Conservation (phyloP, 768 basidiomycete species). For the Serendipita sp. region DNA sequence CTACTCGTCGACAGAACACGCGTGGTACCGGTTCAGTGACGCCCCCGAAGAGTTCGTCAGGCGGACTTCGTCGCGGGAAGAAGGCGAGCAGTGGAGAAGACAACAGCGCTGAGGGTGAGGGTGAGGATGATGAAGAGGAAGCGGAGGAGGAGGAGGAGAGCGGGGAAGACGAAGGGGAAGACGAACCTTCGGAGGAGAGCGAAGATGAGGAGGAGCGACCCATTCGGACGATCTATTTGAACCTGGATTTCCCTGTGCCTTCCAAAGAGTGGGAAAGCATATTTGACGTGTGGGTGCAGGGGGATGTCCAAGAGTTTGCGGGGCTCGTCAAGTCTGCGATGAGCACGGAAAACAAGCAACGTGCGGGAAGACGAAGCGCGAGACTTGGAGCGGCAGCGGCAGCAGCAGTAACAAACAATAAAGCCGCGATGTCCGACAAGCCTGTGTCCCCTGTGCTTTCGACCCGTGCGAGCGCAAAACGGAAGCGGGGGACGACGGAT, state of each 20-base stretch:
- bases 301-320: constrained; percentile 74
- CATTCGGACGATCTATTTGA: constrained; percentile 63
- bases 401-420: too few species aligned
- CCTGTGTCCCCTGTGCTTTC: too few species aligned
- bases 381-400: neutral
- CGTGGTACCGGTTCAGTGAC: too few species aligned
- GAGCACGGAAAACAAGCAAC: constrained; percentile 20
- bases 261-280: constrained; percentile 79
- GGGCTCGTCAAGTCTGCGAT: constrained; percentile 41
- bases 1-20: too few species aligned
- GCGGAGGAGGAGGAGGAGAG: neutral
- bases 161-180: too few species aligned
- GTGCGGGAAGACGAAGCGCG: neutral
- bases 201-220: constrained; percentile 25
- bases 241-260: constrained; percentile 74
- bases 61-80: neutral
- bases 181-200: neutral
- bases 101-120: neutral
- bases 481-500: too few species aligned
- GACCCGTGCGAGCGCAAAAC: too few species aligned
- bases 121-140: neutral
- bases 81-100: neutral
- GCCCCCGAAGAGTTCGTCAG: neutral
- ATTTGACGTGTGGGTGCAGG: constrained; percentile 81
- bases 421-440: too few species aligned